Conservation (phyloP, 108 stramenopile genomes). For the Nitzschia sp. region DNA sequence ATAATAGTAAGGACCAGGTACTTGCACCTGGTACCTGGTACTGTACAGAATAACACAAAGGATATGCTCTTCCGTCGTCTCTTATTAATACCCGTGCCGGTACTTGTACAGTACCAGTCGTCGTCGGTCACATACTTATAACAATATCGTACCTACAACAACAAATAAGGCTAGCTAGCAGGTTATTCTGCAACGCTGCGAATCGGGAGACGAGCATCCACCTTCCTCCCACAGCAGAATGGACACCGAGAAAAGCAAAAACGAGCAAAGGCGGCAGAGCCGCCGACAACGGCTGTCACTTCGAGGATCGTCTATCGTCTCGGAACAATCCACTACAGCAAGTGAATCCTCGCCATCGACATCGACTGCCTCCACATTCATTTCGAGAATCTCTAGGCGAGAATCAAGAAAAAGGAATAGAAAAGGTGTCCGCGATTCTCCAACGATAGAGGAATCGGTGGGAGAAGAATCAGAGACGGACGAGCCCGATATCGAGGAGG, state of each 20-base stretch:
- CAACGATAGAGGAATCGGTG: background rate
- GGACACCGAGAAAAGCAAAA: background rate
- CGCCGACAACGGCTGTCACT: background rate
- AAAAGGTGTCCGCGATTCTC: background rate
- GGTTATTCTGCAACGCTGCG: too few relatives aligned
- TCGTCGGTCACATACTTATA: too few relatives aligned
- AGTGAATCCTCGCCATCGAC: background rate
- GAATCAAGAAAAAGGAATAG: background rate
- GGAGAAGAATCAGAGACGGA: slow-evolving; percentile 1
- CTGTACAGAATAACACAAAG: too few relatives aligned
- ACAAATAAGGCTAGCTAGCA: too few relatives aligned
- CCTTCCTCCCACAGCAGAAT: too few relatives aligned
- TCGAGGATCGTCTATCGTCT: background rate
- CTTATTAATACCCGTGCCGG: too few relatives aligned
- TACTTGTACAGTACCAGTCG: too few relatives aligned
- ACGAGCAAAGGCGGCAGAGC: background rate
- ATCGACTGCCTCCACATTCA: background rate
- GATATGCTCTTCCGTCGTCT: too few relatives aligned
- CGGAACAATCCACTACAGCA: background rate
- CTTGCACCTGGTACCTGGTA: too few relatives aligned
- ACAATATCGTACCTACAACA: too few relatives aligned
- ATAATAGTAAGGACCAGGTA: too few relatives aligned
- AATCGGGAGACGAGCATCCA: too few relatives aligned
- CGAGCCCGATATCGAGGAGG: background rate
- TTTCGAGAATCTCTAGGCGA: background rate